These are phyloP conservation scores for Gilbertella persicaria DNA, from an alignment of 371 early-diverging fungal genomes.

Conservation along the genomic window DNA sequence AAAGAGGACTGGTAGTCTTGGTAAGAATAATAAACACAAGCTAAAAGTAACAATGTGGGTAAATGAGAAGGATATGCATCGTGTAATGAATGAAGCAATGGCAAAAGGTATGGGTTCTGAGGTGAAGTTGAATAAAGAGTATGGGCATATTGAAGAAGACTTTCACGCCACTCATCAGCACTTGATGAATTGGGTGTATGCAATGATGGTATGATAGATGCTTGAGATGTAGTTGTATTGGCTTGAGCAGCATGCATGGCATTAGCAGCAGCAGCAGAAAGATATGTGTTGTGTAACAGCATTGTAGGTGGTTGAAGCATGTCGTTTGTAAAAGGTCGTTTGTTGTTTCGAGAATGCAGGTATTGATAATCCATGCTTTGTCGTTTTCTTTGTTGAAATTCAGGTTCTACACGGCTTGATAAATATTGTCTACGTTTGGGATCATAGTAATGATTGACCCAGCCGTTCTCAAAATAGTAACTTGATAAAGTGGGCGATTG, in stretches of 20 bases:
- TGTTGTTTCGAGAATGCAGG: conserved; percentile 9
- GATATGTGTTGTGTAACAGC: conserved; percentile 25
- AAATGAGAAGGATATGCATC: conserved; percentile 69
- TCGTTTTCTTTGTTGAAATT: conserved; percentile 20
- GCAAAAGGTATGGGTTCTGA: conserved; percentile 51
- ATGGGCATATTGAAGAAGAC: conserved; percentile 68
- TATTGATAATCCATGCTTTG: conserved; percentile 26
- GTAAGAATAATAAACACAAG: conserved; percentile 86
- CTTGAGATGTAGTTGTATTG: conserved; percentile 26
- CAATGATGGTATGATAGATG: conserved; percentile 10
- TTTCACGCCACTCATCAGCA: conserved; percentile 60
- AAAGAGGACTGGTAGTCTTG: conserved; percentile 72
- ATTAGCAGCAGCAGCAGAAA: conserved; percentile 37
- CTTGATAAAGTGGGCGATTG: conserved; percentile 54
- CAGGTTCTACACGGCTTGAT: conserved; percentile 41
- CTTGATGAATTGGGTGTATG: not conserved
- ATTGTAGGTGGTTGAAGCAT: conserved; percentile 11
- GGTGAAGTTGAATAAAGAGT: conserved; percentile 62
- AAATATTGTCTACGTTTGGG: conserved; percentile 44
- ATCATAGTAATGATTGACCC: conserved; percentile 50
- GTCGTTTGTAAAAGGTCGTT: conserved; percentile 21
- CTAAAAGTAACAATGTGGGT: conserved; percentile 81
- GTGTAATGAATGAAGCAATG: conserved; percentile 67
- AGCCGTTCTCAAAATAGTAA: conserved; percentile 50
- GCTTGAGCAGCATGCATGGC: conserved; percentile 31